Conservation (phyloP, 257 asterid species). For the Paulownia fortunei region DNA sequence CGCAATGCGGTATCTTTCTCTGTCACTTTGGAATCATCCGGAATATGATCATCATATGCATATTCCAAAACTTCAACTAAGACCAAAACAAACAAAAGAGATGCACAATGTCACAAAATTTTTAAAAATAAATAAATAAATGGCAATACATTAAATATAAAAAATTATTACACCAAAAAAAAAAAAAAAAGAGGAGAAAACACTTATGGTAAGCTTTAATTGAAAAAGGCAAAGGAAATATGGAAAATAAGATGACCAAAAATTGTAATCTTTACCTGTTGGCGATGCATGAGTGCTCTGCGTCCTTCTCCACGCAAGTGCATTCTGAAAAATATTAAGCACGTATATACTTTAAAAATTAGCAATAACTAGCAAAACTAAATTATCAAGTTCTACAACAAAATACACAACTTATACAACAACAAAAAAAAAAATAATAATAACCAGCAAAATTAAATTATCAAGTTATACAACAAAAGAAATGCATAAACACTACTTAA, state of each 20-base stretch:
- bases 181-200: not conserved
- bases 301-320: slow-evolving; percentile 50
- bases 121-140: not conserved
- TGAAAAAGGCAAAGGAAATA: not conserved
- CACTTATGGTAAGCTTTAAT: not conserved
- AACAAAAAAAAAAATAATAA: too few species aligned
- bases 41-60: slow-evolving; percentile 64
- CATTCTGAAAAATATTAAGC: slow-evolving; percentile 45
- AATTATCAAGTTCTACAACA: too few species aligned
- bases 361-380: too few species aligned
- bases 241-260: not conserved
- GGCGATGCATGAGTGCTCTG: slow-evolving; percentile 46
- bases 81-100: slow-evolving; percentile 23
- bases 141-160: not conserved
- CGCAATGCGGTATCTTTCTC: slow-evolving; percentile 83
- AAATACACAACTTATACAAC: too few species aligned
- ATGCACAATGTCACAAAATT: not conserved
- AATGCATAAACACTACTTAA: not conserved
- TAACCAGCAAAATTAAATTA: slow-evolving; percentile 12
- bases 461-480: not conserved
- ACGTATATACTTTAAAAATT: slow-evolving; percentile 31
- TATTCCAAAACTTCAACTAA: slow-evolving; percentile 59
- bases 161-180: not conserved
- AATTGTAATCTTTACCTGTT: slow-evolving; percentile 45
- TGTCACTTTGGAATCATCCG: slow-evolving; percentile 54